These are phyloP conservation scores for Penicillium sp. DNA, from an alignment of 2,329 filamentous ascomycete species.

Conservation along the genomic window DNA sequence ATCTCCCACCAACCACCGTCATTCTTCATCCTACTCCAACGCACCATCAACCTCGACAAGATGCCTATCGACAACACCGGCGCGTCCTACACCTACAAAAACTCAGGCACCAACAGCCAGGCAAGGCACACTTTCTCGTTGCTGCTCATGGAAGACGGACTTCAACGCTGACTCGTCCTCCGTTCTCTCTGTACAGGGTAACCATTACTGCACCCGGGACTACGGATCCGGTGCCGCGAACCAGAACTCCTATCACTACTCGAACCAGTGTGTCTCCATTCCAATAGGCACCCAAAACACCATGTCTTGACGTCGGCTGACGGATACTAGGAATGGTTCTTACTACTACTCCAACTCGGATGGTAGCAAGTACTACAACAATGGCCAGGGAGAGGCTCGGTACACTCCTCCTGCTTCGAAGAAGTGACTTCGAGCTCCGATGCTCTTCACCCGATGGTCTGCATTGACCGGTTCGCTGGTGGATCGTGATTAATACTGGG, in stretches of 20 bases:
- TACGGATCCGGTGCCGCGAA: constrained; percentile 7
- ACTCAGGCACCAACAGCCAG: constrained; percentile 13
- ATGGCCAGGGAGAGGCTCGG: background rate
- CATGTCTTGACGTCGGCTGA: background rate
- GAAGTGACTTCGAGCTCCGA: background rate
- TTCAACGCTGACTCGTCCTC: background rate
- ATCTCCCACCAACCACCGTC: background rate
- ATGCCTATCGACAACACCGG: constrained; percentile 16
- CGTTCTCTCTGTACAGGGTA: background rate
- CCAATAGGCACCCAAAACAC: background rate
- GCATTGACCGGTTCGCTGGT: background rate
- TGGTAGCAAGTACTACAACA: background rate
- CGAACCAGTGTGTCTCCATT: constrained; percentile 8
- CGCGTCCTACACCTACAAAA: constrained; percentile 8
- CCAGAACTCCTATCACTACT: constrained; percentile 16
- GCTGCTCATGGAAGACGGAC: background rate
- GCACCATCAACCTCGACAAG: background rate
- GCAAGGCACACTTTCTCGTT: background rate
- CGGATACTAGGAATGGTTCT: constrained; percentile 8
- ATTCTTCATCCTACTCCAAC: background rate
- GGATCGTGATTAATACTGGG: background rate
- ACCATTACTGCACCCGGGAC: constrained; percentile 16
- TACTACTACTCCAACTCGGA: constrained; percentile 1
- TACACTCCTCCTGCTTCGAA: background rate
- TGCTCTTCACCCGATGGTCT: no score